Evolutionary conservation across 345 rosid species (phyloP), one percentile per base, ranked within the genome.

Genomic region (Theobroma cacao): DNA sequence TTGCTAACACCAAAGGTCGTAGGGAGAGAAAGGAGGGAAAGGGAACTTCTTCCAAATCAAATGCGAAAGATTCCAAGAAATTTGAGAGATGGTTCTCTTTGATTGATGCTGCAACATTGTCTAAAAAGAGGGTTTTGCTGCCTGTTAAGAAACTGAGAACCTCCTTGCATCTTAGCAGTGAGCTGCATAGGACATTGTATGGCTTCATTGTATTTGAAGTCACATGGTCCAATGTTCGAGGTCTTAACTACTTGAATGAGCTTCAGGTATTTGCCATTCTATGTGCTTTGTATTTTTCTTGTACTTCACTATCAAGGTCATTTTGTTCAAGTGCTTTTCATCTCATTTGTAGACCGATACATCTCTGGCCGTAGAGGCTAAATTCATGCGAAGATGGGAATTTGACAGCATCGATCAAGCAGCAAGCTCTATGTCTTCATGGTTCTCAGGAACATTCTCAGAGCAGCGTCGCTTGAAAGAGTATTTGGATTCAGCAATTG

Each of bases 121-220:
- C 98, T 4, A 86, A 73, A 77, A 90, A 89, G 81, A 86, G 83
- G 77, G 85, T 77, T 73, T 84, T 87, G 58, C 79, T 87, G 50
- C 98, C 96, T 38, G 96, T 92, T 75, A 89, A 94, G 90, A 91
- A 89, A 66, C 84, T 97, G 56, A 86, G 78, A 12, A 86, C 89
- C 72, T 74, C 91, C 50, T 87, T 93, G 86, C 85, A 73, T 73
- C 79, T 91, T 20, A 93, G 80, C 52, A 85, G 86, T 72, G 92
- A 93, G 86, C 79, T 97, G 86, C 96, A 87, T 78, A 85, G 91
- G 85, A 92, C 92, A 30, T 83, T 97, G 75, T 87, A 89, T 45
- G 99, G 99, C 73, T 94, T 97, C 78, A 97, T 97, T 71, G 93
- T 97, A 63, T 97, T 97, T 79, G 98, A 94, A 86, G 90, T 97